Conservation (phyloP, 2,329 filamentous ascomycete species). For the Westerdykella ornata region DNA sequence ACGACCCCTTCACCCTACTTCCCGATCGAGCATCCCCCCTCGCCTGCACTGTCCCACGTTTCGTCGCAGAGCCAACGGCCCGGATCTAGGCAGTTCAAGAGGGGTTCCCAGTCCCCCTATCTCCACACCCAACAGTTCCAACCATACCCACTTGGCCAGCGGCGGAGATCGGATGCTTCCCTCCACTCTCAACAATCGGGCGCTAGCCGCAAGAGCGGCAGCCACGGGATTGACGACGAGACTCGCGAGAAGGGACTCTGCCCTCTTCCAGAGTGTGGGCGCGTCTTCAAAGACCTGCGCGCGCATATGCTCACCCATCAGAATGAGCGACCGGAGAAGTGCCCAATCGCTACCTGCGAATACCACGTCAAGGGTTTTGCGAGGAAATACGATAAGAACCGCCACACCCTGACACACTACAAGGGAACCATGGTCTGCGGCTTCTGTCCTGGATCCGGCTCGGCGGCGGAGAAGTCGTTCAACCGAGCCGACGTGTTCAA, state of each 20-base stretch:
- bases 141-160: constrained; percentile 47
- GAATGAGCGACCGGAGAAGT: constrained; percentile 86
- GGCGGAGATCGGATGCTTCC: constrained; percentile 64
- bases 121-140: constrained; percentile 52
- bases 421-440: constrained; percentile 97
- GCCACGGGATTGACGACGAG: constrained; percentile 36
- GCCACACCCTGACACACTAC: constrained; percentile 90
- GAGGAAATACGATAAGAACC: constrained; percentile 92
- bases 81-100: constrained; percentile 42
- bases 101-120: constrained; percentile 60
- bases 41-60: constrained; percentile 57
- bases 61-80: constrained; percentile 41
- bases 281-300: constrained; percentile 83
- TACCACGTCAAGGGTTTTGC: constrained; percentile 91
- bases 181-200: constrained; percentile 59
- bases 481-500: constrained; percentile 96
- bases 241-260: constrained; percentile 65
- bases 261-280: constrained; percentile 76
- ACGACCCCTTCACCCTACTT: constrained; percentile 39
- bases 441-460: constrained; percentile 85
- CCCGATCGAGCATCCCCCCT: constrained; percentile 48
- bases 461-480: constrained; percentile 86
- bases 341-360: constrained; percentile 84
- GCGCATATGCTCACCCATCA: constrained; percentile 94
- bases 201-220: constrained; percentile 47